Conservation (phyloP, 2,329 filamentous ascomycete species). For the Epichloe brachyelytri region DNA sequence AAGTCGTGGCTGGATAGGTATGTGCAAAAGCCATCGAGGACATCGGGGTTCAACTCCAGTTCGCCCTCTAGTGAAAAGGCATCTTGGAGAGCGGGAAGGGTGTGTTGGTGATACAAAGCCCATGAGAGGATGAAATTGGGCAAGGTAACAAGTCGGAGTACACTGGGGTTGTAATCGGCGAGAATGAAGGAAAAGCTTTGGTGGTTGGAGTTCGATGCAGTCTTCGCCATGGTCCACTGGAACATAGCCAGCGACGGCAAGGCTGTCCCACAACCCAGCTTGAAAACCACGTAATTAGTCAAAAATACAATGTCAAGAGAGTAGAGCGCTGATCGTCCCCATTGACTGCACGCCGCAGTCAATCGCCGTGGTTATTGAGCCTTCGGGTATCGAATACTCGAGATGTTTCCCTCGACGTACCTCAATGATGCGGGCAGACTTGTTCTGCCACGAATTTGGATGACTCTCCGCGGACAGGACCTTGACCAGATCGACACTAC, state of each 20-base stretch:
- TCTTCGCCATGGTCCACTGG: constrained; percentile 38
- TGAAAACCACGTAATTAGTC: constrained; percentile 11
- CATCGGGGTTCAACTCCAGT: constrained; percentile 46
- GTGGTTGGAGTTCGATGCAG: constrained; percentile 2
- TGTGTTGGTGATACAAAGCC: constrained; percentile 34
- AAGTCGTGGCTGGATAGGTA: constrained; percentile 39
- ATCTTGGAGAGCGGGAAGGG: constrained; percentile 24
- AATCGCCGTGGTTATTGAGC: no score
- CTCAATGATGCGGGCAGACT: constrained; percentile 37
- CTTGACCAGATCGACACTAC: constrained; percentile 66
- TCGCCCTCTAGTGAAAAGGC: constrained; percentile 43
- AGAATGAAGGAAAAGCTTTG: constrained; percentile 49
- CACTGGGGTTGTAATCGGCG: constrained; percentile 69
- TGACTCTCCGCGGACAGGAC: constrained; percentile 38
- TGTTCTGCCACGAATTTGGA: constrained; percentile 17
- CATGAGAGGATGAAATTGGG: constrained; percentile 67
- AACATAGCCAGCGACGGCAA: constrained; percentile 61
- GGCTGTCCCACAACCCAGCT: constrained; percentile 71
- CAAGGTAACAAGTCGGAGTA: constrained; percentile 65
- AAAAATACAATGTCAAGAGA: not conserved
- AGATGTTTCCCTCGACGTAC: constrained; percentile 24
- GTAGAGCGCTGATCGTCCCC: not conserved
- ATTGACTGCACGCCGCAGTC: not conserved
- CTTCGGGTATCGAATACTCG: not conserved
- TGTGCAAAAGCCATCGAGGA: constrained; percentile 45